These are phyloP conservation scores for Obba rivulosa DNA, from an alignment of 768 basidiomycete species.

Conservation along the genomic window DNA sequence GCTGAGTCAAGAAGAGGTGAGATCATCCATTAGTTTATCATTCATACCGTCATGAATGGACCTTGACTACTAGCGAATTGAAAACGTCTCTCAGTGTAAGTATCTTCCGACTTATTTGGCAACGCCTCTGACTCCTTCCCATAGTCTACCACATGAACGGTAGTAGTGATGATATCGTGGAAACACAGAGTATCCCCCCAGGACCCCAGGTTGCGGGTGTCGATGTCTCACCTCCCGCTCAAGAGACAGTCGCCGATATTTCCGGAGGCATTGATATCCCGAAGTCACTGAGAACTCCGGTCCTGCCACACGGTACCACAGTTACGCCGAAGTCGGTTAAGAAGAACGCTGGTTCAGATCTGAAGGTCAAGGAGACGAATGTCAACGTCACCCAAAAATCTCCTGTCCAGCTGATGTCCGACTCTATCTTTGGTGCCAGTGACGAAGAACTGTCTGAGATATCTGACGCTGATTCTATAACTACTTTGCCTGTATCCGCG, in stretches of 20 bases:
- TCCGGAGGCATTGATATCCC: too few relatives aligned
- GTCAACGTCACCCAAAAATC: too few relatives aligned
- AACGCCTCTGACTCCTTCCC: background rate
- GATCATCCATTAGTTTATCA: background rate
- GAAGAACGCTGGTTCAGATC: too few relatives aligned
- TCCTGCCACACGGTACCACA: too few relatives aligned
- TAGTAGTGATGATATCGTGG: slow-evolving; percentile 14
- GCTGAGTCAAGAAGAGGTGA: slow-evolving; percentile 16
- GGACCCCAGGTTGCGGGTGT: too few relatives aligned
- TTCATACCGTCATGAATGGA: background rate
- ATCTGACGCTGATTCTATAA: slow-evolving; percentile 7
- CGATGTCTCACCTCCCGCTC: too few relatives aligned
- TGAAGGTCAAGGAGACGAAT: background rate
- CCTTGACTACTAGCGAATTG: slow-evolving; percentile 12
- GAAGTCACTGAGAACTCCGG: too few relatives aligned
- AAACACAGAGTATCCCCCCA: too few relatives aligned
- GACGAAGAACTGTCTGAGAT: slow-evolving; percentile 22
- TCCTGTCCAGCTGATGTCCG: slow-evolving; percentile 4
- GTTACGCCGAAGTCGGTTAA: too few relatives aligned
- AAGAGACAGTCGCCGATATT: too few relatives aligned
- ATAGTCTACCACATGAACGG: slow-evolving; percentile 23
- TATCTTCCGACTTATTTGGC: background rate
- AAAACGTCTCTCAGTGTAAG: slow-evolving; percentile 21
- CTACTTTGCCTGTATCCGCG: background rate
- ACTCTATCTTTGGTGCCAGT: slow-evolving; percentile 16